A percentile compares a stretch with the other conserved stretches of the same genome.
Evolutionary conservation across 495 filamentous ascomycete species (phyloP).

Genomic region (Amphirosellinia nigrospora): DNA sequence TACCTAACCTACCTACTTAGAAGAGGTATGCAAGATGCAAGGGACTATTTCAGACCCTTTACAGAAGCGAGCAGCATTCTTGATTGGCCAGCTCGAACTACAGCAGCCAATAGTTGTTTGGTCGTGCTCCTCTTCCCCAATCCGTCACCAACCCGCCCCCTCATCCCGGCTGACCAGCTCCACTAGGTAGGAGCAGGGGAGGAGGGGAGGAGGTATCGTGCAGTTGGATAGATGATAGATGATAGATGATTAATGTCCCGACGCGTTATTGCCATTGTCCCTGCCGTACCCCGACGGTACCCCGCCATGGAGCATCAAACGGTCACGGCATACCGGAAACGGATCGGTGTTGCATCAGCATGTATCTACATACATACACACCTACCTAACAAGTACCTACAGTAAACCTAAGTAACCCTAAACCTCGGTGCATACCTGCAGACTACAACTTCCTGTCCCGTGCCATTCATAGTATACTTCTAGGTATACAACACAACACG

Average conservation of each 20-base stretch:
- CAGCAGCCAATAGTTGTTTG: slow-evolving; percentile 9
- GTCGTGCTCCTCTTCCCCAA: neutral
- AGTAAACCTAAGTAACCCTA: too few species aligned
- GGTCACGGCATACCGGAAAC: neutral
- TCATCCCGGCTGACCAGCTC: slow-evolving; percentile 7
- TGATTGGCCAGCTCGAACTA: slow-evolving; percentile 7
- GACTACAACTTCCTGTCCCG: neutral
- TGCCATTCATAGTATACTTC: neutral
- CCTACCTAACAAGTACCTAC: too few species aligned
- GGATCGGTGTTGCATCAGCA: neutral
- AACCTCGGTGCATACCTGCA: too few species aligned
- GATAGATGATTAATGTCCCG: too few species aligned
- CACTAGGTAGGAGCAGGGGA: too few species aligned
- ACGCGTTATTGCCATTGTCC: neutral
- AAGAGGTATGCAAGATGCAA: slow-evolving; percentile 25
- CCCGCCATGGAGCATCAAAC: slow-evolving; percentile 18
- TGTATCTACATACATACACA: neutral
- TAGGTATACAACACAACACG: neutral
- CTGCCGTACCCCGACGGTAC: neutral
- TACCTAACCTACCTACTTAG: too few species aligned
- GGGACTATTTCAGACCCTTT: slow-evolving; percentile 27
- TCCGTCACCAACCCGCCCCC: neutral
- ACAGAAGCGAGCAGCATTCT: slow-evolving; percentile 23
- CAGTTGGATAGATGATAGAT: too few species aligned
- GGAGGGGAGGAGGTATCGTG: too few species aligned